These are phyloP conservation scores for Eimeria falciformis DNA, from an alignment of 169 alveolate species.

Conservation along the genomic window DNA sequence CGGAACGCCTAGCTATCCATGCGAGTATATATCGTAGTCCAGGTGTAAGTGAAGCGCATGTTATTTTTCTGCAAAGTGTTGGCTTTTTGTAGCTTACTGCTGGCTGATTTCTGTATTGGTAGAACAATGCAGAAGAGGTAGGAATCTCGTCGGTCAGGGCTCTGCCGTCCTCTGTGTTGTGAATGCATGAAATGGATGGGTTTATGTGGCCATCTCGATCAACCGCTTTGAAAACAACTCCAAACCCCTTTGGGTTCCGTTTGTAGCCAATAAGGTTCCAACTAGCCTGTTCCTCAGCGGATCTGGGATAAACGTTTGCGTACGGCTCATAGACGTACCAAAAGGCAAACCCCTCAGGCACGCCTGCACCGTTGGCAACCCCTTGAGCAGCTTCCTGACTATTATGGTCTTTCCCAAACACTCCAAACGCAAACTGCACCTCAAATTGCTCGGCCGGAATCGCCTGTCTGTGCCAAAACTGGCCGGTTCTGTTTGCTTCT, in stretches of 20 bases:
- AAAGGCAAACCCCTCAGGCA: conserved; percentile 84
- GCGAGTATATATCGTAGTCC: no score
- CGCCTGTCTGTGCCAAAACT: conserved; percentile 83
- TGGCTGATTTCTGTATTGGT: conserved; percentile 50
- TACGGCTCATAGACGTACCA: conserved; percentile 83
- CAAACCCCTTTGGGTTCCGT: conserved; percentile 82
- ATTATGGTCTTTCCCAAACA: conserved; percentile 68
- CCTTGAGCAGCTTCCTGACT: conserved; percentile 2
- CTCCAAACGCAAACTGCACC: conserved; percentile 80
- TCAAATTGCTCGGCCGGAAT: conserved; percentile 81
- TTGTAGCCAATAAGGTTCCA: conserved; percentile 83
- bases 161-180: conserved; percentile 62
- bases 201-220: conserved; percentile 77
- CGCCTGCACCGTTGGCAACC: conserved; percentile 7
- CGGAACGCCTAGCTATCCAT: no score
- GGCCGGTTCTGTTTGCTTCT: conserved; percentile 82
- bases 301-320: conserved; percentile 76
- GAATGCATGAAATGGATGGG: conserved; percentile 82
- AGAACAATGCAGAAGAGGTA: conserved; percentile 61
- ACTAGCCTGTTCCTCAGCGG: conserved; percentile 78
- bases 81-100: conserved; percentile 8
- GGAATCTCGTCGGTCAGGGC: conserved; percentile 63
- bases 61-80: background rate
- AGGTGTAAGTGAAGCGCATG: no score
- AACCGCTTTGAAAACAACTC: conserved; percentile 79